Evolutionary conservation across 2,329 filamentous ascomycete genomes (phyloP).

Genomic region (Aureobasidium zeae): DNA sequence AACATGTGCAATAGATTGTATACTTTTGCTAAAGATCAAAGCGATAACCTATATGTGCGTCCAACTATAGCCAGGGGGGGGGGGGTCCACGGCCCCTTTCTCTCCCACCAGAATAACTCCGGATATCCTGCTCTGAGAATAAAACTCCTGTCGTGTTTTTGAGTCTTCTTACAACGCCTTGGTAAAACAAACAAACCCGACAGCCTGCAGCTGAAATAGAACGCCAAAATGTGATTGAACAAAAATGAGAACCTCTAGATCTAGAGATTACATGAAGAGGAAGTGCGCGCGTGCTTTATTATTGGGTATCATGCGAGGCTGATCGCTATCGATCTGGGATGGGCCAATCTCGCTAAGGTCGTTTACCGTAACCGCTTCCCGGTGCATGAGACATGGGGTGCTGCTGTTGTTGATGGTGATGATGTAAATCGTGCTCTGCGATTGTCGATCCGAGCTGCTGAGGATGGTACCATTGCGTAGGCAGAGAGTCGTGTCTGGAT

Average conservation of each 20-base stretch:
- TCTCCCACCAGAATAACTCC: not conserved
- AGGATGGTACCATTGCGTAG: slow-evolving; percentile 14
- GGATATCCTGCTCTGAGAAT: not conserved
- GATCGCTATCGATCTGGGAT: not conserved
- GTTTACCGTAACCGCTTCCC: slow-evolving; percentile 8
- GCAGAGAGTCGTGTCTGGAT: slow-evolving; percentile 10
- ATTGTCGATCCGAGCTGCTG: slow-evolving; percentile 4
- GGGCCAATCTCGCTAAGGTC: slow-evolving; percentile 3
- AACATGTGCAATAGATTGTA: too few species aligned
- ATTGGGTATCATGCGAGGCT: not conserved
- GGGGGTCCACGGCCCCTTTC: not conserved
- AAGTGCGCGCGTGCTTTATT: not conserved
- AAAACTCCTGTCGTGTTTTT: too few species aligned
- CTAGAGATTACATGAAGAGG: not conserved
- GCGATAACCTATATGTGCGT: slow-evolving; percentile 4
- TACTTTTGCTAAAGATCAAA: too few species aligned
- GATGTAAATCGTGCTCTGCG: slow-evolving; percentile 8
- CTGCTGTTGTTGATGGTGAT: slow-evolving; percentile 9
- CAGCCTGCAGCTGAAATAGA: too few species aligned
- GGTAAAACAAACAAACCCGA: too few species aligned
- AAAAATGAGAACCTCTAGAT: not conserved
- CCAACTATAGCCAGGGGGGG: too few species aligned
- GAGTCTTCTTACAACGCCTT: too few species aligned
- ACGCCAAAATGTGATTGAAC: not conserved
- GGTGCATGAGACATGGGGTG: slow-evolving; percentile 12